These are phyloP conservation scores for Exophiala bonariae DNA, from an alignment of 2,329 filamentous ascomycete genomes.

Conservation along the genomic window DNA sequence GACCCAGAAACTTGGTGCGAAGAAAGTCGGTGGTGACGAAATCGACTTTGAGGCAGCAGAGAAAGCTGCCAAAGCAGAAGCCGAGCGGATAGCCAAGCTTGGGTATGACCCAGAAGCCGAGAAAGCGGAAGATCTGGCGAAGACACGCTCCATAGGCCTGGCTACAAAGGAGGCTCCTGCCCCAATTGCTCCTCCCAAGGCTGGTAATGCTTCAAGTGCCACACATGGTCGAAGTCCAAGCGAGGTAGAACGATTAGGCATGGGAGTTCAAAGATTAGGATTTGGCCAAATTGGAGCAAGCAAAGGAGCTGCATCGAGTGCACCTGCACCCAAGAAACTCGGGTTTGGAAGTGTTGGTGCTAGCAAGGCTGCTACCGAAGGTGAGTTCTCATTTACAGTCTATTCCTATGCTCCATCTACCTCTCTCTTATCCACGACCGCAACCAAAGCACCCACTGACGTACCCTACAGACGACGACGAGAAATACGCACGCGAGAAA, in stretches of 20 bases:
- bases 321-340: conserved; percentile 68
- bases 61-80: conserved; percentile 95
- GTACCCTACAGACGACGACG: conserved; percentile 65
- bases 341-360: conserved; percentile 86
- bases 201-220: conserved; percentile 63
- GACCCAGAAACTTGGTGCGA: conserved; percentile 79
- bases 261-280: conserved; percentile 81
- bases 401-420: too few relatives aligned
- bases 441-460: too few relatives aligned
- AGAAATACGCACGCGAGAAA: conserved; percentile 81
- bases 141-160: conserved; percentile 36
- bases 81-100: conserved; percentile 89
- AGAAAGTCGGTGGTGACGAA: conserved; percentile 77
- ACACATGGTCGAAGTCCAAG: conserved; percentile 60
- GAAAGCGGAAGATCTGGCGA: conserved; percentile 48
- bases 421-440: too few relatives aligned
- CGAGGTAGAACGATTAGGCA: conserved; percentile 85
- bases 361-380: conserved; percentile 67
- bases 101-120: conserved; percentile 95
- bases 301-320: conserved; percentile 36
- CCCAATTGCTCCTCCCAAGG: conserved; percentile 65
- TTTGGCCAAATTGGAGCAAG: conserved; percentile 78
- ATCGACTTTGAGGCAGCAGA: conserved; percentile 98
- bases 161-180: conserved; percentile 62
- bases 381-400: conserved; percentile 47